Base-by-base conservation (phyloP, 352 stramenopile genomes). In the Globisporangium splendens region DNA sequence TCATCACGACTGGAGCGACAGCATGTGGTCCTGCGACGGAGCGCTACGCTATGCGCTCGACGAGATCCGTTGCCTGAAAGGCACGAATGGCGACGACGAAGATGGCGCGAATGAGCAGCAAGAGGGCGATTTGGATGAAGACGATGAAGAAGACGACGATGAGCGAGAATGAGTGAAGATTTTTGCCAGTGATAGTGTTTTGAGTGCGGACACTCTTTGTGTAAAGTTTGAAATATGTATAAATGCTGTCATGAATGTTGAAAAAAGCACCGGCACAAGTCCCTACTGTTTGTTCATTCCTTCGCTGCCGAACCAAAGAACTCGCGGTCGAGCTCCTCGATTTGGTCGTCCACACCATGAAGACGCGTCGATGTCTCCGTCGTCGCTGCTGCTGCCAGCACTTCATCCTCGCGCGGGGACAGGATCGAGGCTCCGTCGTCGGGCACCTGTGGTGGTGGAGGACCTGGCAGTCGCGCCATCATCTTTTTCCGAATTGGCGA, bases 401-500 rank as follows among this genome's bases (percentile, higher is more conserved):
- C 68, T 61, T 85, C 66, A 24, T 84, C 74, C 39, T 71, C 72
- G 1, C 77, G 72, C 17, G 77, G 72, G 3, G 77, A 83, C 14
- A 56, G 43, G 8, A 79, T 66, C 3, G 65, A 51, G 24, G 61
- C 14, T 2, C 28, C 28, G 28, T 35, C 28, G 28, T 51, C 43
- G 1, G 53, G 56, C 8, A 69, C n/a, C 11, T 24, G 52, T 7
- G 57, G 35, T 18, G 51, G 39, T 12, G 63, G 72, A 12, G 58
- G 51, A 17, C 65, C 54, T 8, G 63, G 55, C 38, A 17, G 2
- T 12, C 17, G 39, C 39, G 17, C 17, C 68, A 81, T 67, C 75
- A 83, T 83, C 58, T 79, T 83, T 14, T 61, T 66, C 51, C 72
- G 56, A 10, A 80, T 76, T 1, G 72, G 74, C 2, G 74, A 87